Conservation (phyloP, 495 filamentous ascomycete species). For the Talaromyces thailandensis region DNA sequence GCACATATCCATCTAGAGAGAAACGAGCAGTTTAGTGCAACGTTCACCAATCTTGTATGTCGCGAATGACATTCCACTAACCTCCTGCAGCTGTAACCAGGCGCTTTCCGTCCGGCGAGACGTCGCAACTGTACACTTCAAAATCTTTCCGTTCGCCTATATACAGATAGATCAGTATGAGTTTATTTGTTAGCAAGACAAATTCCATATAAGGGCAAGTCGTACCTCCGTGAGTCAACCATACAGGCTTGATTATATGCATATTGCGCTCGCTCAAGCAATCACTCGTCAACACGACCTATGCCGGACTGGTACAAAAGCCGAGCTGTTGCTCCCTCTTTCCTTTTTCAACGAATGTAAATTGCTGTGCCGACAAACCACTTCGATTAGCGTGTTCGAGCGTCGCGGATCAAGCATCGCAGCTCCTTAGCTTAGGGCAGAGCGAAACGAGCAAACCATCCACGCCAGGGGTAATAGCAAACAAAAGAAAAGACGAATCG, state of each 20-base stretch:
- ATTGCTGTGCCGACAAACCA: not conserved
- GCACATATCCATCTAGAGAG: constrained; percentile 77
- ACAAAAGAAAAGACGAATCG: not conserved
- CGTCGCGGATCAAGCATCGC: constrained; percentile 6
- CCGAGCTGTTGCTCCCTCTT: not conserved
- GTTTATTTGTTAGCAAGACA: constrained; percentile 6
- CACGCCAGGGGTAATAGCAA: not conserved
- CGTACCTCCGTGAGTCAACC: constrained; percentile 85
- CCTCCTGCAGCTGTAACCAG: constrained; percentile 91
- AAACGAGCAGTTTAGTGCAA: not conserved
- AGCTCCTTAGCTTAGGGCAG: not conserved
- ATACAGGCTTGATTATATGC: constrained; percentile 89
- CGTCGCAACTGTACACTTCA: constrained; percentile 95
- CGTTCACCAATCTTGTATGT: not conserved
- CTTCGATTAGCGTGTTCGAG: not conserved
- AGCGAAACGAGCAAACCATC: not conserved
- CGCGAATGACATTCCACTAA: constrained; percentile 28
- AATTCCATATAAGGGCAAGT: constrained; percentile 11
- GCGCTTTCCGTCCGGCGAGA: constrained; percentile 85
- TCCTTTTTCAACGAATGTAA: not conserved
- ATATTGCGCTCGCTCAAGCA: constrained; percentile 35
- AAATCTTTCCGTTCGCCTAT: constrained; percentile 91
- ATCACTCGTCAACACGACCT: not conserved
- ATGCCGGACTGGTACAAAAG: not conserved
- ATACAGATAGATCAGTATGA: not conserved